Percentiles rank a stretch among this genome's conserved stretches.
Evolutionary conservation across 2,329 filamentous ascomycete species (phyloP).

Genomic region (Phyllosticta citrichinensis): DNA sequence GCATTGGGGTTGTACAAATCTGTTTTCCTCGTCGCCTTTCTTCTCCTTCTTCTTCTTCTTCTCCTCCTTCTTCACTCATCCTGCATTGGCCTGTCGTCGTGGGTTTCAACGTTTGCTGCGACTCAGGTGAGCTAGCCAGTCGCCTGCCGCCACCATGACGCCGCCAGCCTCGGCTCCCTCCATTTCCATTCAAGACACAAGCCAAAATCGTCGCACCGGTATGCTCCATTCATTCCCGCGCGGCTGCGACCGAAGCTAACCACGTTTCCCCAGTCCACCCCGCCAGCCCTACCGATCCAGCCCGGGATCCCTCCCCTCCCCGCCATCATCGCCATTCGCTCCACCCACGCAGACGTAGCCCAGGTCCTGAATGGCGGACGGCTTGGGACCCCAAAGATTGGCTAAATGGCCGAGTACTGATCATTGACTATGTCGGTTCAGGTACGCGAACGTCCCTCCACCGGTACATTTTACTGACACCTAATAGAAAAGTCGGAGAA

Average conservation of each 20-base stretch:
- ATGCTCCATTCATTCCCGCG: neutral
- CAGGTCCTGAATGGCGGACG: conserved; percentile 26
- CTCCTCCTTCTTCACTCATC: neutral
- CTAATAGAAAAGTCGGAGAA: conserved; percentile 25
- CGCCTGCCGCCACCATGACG: neutral
- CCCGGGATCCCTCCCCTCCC: conserved; percentile 12
- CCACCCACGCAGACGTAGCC: conserved; percentile 24
- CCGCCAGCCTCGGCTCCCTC: conserved; percentile 16
- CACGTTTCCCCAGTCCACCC: conserved; percentile 12
- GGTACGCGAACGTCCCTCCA: neutral
- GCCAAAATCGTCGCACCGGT: conserved; percentile 8
- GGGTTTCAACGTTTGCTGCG: neutral
- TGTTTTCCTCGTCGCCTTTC: neutral
- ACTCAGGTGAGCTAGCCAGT: neutral
- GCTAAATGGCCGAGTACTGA: conserved; percentile 37
- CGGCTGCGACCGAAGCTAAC: neutral
- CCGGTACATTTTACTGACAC: neutral
- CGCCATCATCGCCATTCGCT: conserved; percentile 9
- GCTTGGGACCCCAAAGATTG: conserved; percentile 18
- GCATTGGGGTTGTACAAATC: neutral
- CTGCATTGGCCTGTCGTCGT: neutral
- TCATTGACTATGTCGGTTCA: conserved; percentile 40
- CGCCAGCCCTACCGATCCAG: conserved; percentile 16
- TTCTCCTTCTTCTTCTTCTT: neutral
- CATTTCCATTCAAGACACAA: conserved; percentile 26